Evolutionary conservation across 441 rosid species (phyloP), one percentile per base, ranked within the genome.

Genomic region (California macrophylla): DNA sequence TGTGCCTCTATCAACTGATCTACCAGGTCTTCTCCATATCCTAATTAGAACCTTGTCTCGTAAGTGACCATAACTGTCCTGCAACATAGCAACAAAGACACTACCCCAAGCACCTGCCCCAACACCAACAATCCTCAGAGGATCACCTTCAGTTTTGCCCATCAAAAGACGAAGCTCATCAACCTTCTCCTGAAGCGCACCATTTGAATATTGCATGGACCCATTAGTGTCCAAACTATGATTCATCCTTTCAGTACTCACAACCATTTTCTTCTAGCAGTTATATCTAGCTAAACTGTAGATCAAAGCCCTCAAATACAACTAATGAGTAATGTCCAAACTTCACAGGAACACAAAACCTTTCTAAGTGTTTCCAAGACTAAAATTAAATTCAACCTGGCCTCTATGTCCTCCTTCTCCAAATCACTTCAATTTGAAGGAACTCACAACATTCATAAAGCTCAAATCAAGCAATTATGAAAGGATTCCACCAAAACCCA

Each of bases 41-140:
- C 97, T 85, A 60, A 94, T 87, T 63, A 82, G 84, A 71, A 90
- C 86, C 91, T 94, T 94, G 15, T 92, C 91, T 21, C 98, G 81
- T 28, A 89, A 80, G 47, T 87, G 81, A 68, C 98, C 94, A 71
- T 90, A 94, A 74, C 86, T 81, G 21, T 92, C 96, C 79, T 94
- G 99, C 70, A 94, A 74, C 82, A 90, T 79, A 32, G 99, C 96
- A 71, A 90, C 81, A 73, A 92, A 94, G 42, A 92, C 99, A 76
- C 98, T 92, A 23, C 98, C 98, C 98, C 99, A 94, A 68, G 98
- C 99, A 68, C 99, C 98, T 0, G 97, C 98, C 36, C 99, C 99
- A 28, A 94, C 83, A 18, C 98, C 92, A 13, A 87, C 98, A 62
- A 92, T 85, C 73, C 89, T 90, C 29, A 94, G 71, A 0, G 98